phyloP scores from a whole-genome alignment of 106 monocot genomes.

The Dendrobium chrysotoxum region DNA sequence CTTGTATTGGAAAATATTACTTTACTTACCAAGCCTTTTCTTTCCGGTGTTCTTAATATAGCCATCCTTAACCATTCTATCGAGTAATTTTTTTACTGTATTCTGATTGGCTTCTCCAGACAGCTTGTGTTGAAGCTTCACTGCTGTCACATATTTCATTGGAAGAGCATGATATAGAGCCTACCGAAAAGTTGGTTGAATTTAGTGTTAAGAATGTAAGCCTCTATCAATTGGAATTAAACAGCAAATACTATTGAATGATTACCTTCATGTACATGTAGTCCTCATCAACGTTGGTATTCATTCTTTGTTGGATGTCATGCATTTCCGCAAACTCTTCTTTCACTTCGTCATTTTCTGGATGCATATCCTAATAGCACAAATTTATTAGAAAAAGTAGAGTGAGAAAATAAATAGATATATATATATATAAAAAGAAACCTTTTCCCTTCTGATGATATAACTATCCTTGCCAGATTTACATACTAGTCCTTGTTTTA shows the following conservation, averaged over 20 bases:
- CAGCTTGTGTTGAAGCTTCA: constrained; percentile 76
- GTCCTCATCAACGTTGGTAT: constrained; percentile 25
- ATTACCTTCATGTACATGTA: constrained; percentile 87
- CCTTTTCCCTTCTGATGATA: constrained; percentile 53
- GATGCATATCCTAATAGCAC: constrained; percentile 14
- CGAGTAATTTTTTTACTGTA: constrained; percentile 51
- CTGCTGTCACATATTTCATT: constrained; percentile 80
- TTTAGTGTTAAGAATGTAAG: background rate
- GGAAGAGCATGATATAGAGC: constrained; percentile 88
- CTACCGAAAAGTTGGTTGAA: constrained; percentile 22
- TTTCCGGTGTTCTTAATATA: constrained; percentile 50
- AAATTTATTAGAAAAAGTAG: background rate
- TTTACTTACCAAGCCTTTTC: constrained; percentile 51
- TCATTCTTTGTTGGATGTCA: constrained; percentile 15
- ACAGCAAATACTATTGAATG: too few species aligned
- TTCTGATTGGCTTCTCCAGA: constrained; percentile 57
- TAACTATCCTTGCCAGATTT: constrained; percentile 73
- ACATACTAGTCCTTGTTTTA: constrained; percentile 65
- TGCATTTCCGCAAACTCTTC: constrained; percentile 56
- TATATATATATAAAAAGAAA: background rate
- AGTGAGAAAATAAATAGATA: background rate
- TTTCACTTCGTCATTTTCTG: constrained; percentile 30
- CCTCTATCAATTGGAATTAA: too few species aligned
- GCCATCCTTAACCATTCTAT: constrained; percentile 65
- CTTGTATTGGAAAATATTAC: background rate